Evolutionary conservation across 2,329 filamentous ascomycete species (phyloP), one percentile per base, ranked within the genome.

Genomic region (Aspergillus phoenicis): DNA sequence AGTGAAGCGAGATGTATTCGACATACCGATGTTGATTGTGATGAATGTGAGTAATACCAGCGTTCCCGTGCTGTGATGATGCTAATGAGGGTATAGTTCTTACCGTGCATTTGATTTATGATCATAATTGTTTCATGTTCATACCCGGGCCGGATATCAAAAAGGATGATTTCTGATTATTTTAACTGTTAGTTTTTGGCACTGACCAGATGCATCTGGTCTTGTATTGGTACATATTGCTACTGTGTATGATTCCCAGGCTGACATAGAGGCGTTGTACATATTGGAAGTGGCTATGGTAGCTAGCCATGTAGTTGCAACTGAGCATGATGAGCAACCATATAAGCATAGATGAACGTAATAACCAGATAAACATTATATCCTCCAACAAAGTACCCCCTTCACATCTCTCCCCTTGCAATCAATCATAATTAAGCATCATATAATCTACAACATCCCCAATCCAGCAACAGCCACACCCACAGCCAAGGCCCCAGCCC

Each of bases 11-110:
- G 95, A 99, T 77, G 91, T 95, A 43, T 98, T 98, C 80, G 94
- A 98, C 80, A 97, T 98, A 77, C 95, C 95, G 22, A 97, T 97
- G 92, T 84, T 98, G 80, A 96, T 98, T 77, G 91, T 97, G 72
- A 94, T 98, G 82, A 97, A 97, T 81, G 95, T 97, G 77, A 89
- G 93, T 89, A 36, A 26, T 36, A 13, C 5, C 33, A 36, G 33
- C 13, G 10, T 26, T n/a, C 36, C 20, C 22, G 49, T 47, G 17
- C 52, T 57, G 26, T 13, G 13, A 30, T 43, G 36, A 38, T 11
- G 13, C 20, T 45, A 68, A 55, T 30, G 45, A 10, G 22, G 15
- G 8, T 43, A 15, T n/a, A 26, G 30, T 7, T 51, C 8, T 52
- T 28, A 28, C 11, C 13, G 30, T 5, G 20, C n/a, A 8, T 39